Conservation (phyloP, 305 asterid genomes). For the Solanum hybrid region DNA sequence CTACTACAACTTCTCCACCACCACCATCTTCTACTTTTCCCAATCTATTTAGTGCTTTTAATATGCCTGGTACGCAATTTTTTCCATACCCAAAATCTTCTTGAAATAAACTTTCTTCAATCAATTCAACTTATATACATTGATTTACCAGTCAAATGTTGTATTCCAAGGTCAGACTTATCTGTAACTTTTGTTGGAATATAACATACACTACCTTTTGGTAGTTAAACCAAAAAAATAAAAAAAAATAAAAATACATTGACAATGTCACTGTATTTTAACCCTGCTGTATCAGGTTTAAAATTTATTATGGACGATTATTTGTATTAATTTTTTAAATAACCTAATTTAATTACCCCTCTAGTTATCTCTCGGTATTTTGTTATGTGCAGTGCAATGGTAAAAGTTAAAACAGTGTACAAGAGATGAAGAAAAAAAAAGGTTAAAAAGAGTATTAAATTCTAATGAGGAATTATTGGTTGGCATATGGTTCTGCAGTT, state of each 20-base stretch:
- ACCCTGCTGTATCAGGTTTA: neutral
- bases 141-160: neutral
- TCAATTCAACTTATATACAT: neutral
- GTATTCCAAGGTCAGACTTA: neutral
- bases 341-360: neutral
- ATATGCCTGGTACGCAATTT: slow-evolving; percentile 36
- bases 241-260: too few species aligned
- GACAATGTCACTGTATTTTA: neutral
- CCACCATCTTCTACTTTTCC: slow-evolving; percentile 24
- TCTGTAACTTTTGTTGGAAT: neutral
- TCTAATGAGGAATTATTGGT: slow-evolving; percentile 34
- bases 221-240: neutral
- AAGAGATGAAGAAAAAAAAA: neutral
- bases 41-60: slow-evolving; percentile 41
- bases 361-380: neutral
- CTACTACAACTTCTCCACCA: slow-evolving; percentile 27
- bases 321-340: neutral
- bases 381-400: neutral
- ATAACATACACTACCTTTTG: neutral
- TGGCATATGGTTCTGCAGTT: slow-evolving; percentile 7
- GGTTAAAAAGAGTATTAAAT: neutral
- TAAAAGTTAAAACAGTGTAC: neutral
- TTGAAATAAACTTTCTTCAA: slow-evolving; percentile 8
- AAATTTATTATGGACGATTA: neutral
- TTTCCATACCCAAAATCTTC: slow-evolving; percentile 37